phyloP scores from a whole-genome alignment of 768 basidiomycete genomes.

The Hypholoma fasciculare region DNA sequence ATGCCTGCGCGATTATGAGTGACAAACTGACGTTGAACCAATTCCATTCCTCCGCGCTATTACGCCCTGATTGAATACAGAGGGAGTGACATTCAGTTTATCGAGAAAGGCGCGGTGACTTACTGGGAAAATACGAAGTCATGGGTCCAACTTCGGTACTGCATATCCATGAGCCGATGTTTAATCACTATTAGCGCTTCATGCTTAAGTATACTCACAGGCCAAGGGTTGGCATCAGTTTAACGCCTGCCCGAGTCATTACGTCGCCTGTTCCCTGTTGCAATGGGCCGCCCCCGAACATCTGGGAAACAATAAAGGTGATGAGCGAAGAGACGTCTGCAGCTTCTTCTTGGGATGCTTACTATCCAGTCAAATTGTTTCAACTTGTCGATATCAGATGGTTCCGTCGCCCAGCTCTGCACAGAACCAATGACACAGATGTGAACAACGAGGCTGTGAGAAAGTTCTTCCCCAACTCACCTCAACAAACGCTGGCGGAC shows the following conservation, averaged over 20 bases:
- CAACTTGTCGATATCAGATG: background rate
- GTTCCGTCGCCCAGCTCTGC: conserved; percentile 3
- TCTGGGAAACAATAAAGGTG: background rate
- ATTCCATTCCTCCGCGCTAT: background rate
- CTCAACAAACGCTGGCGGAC: conserved; percentile 7
- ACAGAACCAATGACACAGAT: background rate
- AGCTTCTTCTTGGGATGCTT: background rate
- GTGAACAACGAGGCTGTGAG: too few relatives aligned
- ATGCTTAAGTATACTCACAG: background rate
- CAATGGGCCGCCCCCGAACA: conserved; percentile 5
- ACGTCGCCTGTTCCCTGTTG: background rate
- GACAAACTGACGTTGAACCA: background rate
- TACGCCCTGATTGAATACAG: background rate
- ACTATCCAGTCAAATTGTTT: background rate
- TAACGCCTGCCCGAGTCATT: background rate
- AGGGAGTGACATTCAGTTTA: background rate
- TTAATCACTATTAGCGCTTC: background rate
- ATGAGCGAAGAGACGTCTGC: background rate
- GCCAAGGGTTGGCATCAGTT: conserved; percentile 1
- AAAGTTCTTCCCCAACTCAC: background rate
- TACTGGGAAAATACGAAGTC: background rate
- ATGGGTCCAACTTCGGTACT: background rate
- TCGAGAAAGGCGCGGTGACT: background rate
- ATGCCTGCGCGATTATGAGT: too few relatives aligned
- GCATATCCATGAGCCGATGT: background rate